phyloP scores from a whole-genome alignment of 768 basidiomycete species.

The Tricholoma terreum region DNA sequence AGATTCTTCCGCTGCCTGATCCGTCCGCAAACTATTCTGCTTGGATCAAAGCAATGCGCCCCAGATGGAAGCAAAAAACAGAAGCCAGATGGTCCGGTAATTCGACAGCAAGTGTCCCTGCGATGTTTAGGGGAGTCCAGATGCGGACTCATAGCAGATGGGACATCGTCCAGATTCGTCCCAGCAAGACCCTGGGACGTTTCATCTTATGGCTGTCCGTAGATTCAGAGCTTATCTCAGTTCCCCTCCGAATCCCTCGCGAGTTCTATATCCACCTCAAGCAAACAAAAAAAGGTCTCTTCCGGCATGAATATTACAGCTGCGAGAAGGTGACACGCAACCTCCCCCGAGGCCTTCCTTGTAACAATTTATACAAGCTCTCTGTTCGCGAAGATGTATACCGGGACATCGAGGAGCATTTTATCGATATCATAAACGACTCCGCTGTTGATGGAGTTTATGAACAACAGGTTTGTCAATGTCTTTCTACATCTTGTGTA shows the following conservation, averaged over 20 bases:
- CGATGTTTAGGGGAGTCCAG: slow-evolving; percentile 69
- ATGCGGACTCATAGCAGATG: slow-evolving; percentile 67
- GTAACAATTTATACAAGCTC: slow-evolving; percentile 79
- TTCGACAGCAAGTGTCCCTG: slow-evolving; percentile 49
- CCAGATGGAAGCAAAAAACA: slow-evolving; percentile 68
- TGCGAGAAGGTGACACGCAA: slow-evolving; percentile 71
- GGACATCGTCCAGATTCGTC: slow-evolving; percentile 91
- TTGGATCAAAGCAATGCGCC: slow-evolving; percentile 76
- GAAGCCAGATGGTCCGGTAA: slow-evolving; percentile 43
- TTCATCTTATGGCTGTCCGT: slow-evolving; percentile 88
- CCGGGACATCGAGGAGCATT: slow-evolving; percentile 83
- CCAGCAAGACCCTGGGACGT: slow-evolving; percentile 72
- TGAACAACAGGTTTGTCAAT: slow-evolving; percentile 73
- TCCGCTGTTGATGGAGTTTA: slow-evolving; percentile 94
- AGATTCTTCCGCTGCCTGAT: slow-evolving; percentile 54
- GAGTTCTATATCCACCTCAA: slow-evolving; percentile 94
- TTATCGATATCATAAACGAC: slow-evolving; percentile 88
- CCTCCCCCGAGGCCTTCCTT: slow-evolving; percentile 75
- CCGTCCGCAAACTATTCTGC: slow-evolving; percentile 62
- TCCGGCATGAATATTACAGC: slow-evolving; percentile 66
- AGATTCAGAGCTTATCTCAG: slow-evolving; percentile 71
- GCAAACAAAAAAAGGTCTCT: slow-evolving; percentile 56
- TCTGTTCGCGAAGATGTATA: slow-evolving; percentile 82
- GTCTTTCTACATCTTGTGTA: background rate
- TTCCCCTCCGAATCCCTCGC: slow-evolving; percentile 82